Percentiles rank a stretch among this genome's conserved stretches.
phyloP scores from a whole-genome alignment of 2,329 filamentous ascomycete genomes.

The Cladosporium sp. region DNA sequence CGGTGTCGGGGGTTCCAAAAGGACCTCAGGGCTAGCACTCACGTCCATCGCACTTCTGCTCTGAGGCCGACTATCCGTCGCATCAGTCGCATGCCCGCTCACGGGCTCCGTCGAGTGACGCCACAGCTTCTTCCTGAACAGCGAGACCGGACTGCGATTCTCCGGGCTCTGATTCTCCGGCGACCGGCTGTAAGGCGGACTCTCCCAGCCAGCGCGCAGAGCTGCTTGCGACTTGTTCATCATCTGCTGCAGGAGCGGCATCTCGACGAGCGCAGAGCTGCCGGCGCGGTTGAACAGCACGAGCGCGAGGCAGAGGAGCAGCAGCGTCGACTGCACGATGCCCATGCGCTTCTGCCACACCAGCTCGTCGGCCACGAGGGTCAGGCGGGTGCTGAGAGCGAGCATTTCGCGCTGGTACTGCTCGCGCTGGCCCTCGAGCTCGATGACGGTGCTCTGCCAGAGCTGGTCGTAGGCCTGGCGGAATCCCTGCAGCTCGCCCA shows the following conservation, averaged over 20 bases:
- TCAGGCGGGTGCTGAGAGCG: constrained; percentile 74
- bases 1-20: constrained; percentile 34
- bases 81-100: constrained; percentile 10
- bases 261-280: constrained; percentile 32
- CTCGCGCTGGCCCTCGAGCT: constrained; percentile 83
- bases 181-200: constrained; percentile 29
- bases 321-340: constrained; percentile 82
- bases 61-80: constrained; percentile 25
- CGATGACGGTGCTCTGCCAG: constrained; percentile 92
- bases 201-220: constrained; percentile 30
- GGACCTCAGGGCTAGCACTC: constrained; percentile 19
- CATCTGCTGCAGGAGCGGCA: constrained; percentile 45
- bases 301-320: constrained; percentile 80
- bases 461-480: constrained; percentile 90
- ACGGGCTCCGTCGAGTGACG: neutral
- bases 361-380: constrained; percentile 89
- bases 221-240: constrained; percentile 32
- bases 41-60: constrained; percentile 11
- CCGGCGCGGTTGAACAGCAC: constrained; percentile 66
- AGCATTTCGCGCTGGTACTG: constrained; percentile 78
- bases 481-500: constrained; percentile 72
- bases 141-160: constrained; percentile 26
- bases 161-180: constrained; percentile 15
- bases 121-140: constrained; percentile 29
- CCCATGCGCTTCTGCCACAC: constrained; percentile 82